phyloP scores from a whole-genome alignment of 2,329 filamentous ascomycete genomes.

The Bipolaris sorokiniana region DNA sequence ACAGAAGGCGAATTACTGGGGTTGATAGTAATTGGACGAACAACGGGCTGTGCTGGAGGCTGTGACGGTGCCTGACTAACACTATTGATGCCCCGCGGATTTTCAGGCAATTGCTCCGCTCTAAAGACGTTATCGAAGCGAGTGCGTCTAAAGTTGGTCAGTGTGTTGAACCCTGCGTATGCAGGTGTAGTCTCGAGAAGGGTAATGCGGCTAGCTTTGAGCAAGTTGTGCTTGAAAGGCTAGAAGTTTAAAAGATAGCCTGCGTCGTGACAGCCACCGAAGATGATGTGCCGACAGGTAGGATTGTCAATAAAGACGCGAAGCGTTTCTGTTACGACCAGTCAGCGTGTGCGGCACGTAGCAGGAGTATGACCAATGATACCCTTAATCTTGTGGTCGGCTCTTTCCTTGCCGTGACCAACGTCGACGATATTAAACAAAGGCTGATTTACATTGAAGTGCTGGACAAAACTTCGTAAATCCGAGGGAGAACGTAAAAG shows the following conservation, averaged over 20 bases:
- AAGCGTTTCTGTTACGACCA: slow-evolving; percentile 48
- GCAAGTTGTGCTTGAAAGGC: slow-evolving; percentile 52
- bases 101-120: slow-evolving; percentile 49
- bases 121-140: slow-evolving; percentile 53
- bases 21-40: slow-evolving; percentile 22
- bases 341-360: slow-evolving; percentile 11
- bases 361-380: background rate
- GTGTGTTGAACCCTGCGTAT: slow-evolving; percentile 49
- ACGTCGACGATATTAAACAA: slow-evolving; percentile 58
- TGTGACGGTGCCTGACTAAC: slow-evolving; percentile 8
- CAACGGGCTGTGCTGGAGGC: slow-evolving; percentile 16
- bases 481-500: slow-evolving; percentile 51
- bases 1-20: slow-evolving; percentile 20
- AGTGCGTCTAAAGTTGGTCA: slow-evolving; percentile 49
- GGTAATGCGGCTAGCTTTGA: slow-evolving; percentile 50
- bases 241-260: slow-evolving; percentile 56
- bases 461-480: slow-evolving; percentile 52
- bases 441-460: slow-evolving; percentile 53
- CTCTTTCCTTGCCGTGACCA: slow-evolving; percentile 54
- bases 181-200: slow-evolving; percentile 54
- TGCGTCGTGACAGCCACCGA: slow-evolving; percentile 56
- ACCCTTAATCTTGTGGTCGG: slow-evolving; percentile 56
- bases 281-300: slow-evolving; percentile 56
- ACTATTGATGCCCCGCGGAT: slow-evolving; percentile 10
- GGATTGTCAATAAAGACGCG: slow-evolving; percentile 54